Conservation (phyloP, 768 basidiomycete genomes). For the Podaxis sp. region DNA sequence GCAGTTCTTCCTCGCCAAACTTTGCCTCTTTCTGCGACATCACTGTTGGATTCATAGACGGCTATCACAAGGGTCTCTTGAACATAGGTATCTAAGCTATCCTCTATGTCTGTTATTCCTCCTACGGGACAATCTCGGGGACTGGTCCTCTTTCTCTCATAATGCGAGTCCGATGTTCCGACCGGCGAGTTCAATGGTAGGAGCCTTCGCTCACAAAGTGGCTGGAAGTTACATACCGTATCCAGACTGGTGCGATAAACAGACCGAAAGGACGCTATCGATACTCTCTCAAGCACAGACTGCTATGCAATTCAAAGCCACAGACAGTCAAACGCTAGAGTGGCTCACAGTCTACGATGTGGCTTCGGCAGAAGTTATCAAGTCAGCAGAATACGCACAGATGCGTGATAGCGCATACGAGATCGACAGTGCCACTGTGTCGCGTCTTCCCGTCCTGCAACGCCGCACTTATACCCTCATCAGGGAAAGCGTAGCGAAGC, state of each 20-base stretch:
- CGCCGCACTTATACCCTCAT: constrained; percentile 25
- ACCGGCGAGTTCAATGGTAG: constrained; percentile 32
- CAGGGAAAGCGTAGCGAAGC: constrained; percentile 15
- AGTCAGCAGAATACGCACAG: constrained; percentile 21
- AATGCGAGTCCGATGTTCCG: constrained; percentile 25
- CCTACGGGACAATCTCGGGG: not conserved
- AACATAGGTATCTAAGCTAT: not conserved
- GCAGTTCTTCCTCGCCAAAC: too few relatives aligned
- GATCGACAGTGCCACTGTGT: constrained; percentile 24
- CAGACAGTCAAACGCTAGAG: constrained; percentile 22
- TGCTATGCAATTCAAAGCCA: constrained; percentile 32
- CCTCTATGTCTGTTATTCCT: not conserved
- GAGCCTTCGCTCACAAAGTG: not conserved
- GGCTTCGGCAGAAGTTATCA: constrained; percentile 21
- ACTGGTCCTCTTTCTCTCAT: constrained; percentile 32
- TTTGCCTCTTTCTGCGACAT: not conserved
- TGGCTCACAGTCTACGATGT: constrained; percentile 31
- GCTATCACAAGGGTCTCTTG: not conserved
- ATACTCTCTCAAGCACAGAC: constrained; percentile 28
- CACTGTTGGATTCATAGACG: not conserved
- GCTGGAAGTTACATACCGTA: not conserved
- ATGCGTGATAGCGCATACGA: constrained; percentile 23
- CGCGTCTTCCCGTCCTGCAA: constrained; percentile 23
- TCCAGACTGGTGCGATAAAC: constrained; percentile 35
- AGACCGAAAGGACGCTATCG: constrained; percentile 30